Conservation (phyloP, 164 flowering plant species). For the Umbilicus rupestris region DNA sequence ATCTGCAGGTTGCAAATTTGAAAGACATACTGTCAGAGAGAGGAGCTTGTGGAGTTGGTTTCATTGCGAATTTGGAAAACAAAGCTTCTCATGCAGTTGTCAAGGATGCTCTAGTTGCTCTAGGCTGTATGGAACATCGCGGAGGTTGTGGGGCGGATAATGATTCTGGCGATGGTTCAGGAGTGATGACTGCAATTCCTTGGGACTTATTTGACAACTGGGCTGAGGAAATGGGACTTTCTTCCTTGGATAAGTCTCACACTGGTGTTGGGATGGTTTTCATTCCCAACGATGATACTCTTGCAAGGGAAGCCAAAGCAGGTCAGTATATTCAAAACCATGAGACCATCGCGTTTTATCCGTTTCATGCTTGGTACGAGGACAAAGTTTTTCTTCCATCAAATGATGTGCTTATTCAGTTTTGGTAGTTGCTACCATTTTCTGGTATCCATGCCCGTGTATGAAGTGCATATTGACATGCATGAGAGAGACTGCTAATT, state of each 20-base stretch:
- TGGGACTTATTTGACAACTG: conserved; percentile 84
- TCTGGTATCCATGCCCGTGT: not conserved
- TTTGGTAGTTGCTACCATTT: not conserved
- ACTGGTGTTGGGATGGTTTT: conserved; percentile 99
- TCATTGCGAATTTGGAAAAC: conserved; percentile 86
- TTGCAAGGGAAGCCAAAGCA: conserved; percentile 60
- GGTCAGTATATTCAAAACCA: conserved; percentile 30
- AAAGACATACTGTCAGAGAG: conserved; percentile 80
- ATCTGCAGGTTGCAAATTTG: conserved; percentile 65
- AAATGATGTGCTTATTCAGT: not conserved
- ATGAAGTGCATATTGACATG: not conserved
- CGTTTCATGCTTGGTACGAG: not conserved
- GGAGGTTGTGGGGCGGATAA: conserved; percentile 99
- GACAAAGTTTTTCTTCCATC: not conserved
- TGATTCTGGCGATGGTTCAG: conserved; percentile 99
- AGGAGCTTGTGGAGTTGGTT: conserved; percentile 99
- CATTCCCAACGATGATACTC: conserved; percentile 63
- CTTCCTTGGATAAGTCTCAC: conserved; percentile 58
- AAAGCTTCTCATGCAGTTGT: conserved; percentile 64
- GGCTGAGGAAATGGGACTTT: conserved; percentile 71
- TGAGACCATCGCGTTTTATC: not conserved
- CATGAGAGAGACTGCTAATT: not conserved
- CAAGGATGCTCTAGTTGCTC: conserved; percentile 84
- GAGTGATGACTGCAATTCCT: conserved; percentile 92
- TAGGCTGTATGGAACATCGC: conserved; percentile 99